Conservation (phyloP, 805 yeast species). For the Metschnikowia gruessii region DNA sequence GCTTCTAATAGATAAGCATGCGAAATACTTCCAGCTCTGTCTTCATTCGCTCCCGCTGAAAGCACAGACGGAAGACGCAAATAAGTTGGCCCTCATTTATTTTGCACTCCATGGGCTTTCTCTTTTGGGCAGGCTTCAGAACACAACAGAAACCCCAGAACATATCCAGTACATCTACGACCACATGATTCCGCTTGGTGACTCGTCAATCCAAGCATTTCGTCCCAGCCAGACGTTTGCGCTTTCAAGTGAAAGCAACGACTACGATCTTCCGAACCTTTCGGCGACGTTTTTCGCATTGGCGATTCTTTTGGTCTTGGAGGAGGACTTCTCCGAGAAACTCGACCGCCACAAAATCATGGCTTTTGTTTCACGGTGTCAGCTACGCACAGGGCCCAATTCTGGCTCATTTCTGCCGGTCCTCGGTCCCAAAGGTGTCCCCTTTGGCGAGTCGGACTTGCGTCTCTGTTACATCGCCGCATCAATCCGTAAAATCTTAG, state of each 20-base stretch:
- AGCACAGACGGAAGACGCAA: constrained; percentile 64
- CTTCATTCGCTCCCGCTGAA: constrained; percentile 52
- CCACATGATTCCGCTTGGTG: constrained; percentile 38
- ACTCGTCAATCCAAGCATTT: constrained; percentile 45
- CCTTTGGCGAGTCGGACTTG: constrained; percentile 67
- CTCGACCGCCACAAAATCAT: constrained; percentile 48
- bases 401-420: constrained; percentile 39
- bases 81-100: constrained; percentile 64
- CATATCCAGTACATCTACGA: constrained; percentile 45
- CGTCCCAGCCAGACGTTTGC: constrained; percentile 54
- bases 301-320: constrained; percentile 50
- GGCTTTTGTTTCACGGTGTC: constrained; percentile 59
- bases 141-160: constrained; percentile 18
- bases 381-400: constrained; percentile 33
- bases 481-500: constrained; percentile 53
- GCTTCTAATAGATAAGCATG: constrained; percentile 31
- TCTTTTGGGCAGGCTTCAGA: constrained; percentile 37
- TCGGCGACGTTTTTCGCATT: constrained; percentile 79
- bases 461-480: constrained; percentile 74
- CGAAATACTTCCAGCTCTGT: constrained; percentile 49
- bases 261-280: constrained; percentile 61
- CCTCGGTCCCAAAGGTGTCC: constrained; percentile 20
- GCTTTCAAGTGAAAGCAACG: constrained; percentile 16
- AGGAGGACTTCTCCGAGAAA: constrained; percentile 35
- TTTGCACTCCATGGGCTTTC: constrained; percentile 65